A percentile compares a stretch with the other conserved stretches of the same genome.
Evolutionary conservation across 495 filamentous ascomycete genomes (phyloP).

Genomic region (Penicillium manginii): DNA sequence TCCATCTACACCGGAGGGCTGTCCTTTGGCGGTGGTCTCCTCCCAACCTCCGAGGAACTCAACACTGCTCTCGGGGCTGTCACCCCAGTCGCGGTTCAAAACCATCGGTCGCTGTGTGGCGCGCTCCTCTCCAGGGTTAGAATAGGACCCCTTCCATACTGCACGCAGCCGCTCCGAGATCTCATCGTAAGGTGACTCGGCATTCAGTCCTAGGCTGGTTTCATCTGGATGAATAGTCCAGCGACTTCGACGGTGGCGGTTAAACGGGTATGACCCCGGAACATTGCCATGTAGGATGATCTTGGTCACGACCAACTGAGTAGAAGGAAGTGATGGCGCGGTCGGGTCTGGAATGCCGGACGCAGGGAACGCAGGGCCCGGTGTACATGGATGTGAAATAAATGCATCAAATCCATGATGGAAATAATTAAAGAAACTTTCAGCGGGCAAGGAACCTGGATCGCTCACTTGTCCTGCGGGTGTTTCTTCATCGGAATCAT

Average conservation of each 20-base stretch:
- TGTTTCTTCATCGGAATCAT: constrained; percentile 74
- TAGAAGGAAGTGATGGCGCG: constrained; percentile 43
- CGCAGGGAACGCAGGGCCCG: constrained; percentile 66
- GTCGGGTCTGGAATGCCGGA: constrained; percentile 38
- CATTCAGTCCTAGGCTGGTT: constrained; percentile 52
- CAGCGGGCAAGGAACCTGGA: constrained; percentile 51
- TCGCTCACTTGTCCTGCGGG: constrained; percentile 36
- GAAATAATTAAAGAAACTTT: constrained; percentile 97
- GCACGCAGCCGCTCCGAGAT: constrained; percentile 67
- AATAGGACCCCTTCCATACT: constrained; percentile 72
- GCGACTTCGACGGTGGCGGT: constrained; percentile 85
- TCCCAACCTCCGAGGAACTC: constrained; percentile 92
- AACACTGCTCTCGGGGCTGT: constrained; percentile 87
- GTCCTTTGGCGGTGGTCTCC: constrained; percentile 62
- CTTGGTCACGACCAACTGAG: constrained; percentile 82
- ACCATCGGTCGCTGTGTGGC: constrained; percentile 79
- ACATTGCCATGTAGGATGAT: constrained; percentile 91
- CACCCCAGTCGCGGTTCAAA: constrained; percentile 85
- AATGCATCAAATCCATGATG: constrained; percentile 94
- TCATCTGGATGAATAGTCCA: constrained; percentile 72
- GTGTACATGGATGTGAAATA: constrained; percentile 71
- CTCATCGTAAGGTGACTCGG: constrained; percentile 76
- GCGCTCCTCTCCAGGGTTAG: constrained; percentile 61
- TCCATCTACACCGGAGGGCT: constrained; percentile 41
- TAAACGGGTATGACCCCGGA: constrained; percentile 94